Conservation (phyloP, 1,284 basidiomycete species). For the Hortiboletus rubellus region DNA sequence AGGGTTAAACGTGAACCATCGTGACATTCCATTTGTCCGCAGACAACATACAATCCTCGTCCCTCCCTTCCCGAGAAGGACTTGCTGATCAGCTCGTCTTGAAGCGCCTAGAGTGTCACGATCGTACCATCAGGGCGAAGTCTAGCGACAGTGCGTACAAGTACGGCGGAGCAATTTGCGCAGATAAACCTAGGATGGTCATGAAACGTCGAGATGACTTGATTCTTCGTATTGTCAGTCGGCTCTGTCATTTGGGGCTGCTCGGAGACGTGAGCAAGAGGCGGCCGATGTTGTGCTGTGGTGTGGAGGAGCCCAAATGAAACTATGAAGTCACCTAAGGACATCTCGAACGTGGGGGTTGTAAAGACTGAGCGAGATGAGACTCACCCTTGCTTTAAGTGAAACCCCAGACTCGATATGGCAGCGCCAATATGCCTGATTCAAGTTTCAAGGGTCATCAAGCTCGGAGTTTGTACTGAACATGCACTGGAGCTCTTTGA, state of each 20-base stretch:
- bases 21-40: background rate
- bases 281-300: background rate
- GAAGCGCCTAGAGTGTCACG: constrained; percentile 54
- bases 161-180: constrained; percentile 61
- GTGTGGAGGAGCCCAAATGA: constrained; percentile 17
- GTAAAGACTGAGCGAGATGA: background rate
- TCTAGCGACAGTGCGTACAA: constrained; percentile 46
- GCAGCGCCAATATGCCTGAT: background rate
- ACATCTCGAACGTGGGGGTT: constrained; percentile 13
- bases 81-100: constrained; percentile 86
- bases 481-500: background rate
- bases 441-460: background rate
- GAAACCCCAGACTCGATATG: too few relatives aligned
- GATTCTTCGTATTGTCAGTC: constrained; percentile 46
- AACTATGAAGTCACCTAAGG: constrained; percentile 26
- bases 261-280: background rate
- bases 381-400: constrained; percentile 9
- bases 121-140: background rate
- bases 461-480: background rate
- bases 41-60: constrained; percentile 66
- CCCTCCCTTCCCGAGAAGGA: constrained; percentile 84
- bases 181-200: constrained; percentile 64
- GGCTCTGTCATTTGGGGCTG: constrained; percentile 19
- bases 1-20: background rate
- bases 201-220: constrained; percentile 56